Base-by-base conservation (phyloP, 345 rosid genomes). In the Chamaenerion angustifolium region DNA sequence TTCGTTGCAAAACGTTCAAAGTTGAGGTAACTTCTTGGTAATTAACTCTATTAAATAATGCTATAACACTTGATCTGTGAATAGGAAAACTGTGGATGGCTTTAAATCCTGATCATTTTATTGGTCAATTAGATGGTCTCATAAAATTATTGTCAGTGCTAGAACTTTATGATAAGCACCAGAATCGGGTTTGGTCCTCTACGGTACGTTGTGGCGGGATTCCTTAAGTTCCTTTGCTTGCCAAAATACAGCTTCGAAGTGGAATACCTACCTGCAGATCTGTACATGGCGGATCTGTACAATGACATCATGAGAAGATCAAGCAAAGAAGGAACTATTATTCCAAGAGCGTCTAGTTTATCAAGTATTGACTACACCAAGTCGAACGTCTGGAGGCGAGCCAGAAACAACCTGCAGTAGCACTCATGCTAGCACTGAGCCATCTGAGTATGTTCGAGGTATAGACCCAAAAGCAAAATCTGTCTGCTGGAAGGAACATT, bases 341-440 rank as follows among this genome's bases (percentile, higher is more conserved):
- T 92, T 48, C 98, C 98, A 16, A 82, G 93, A 70, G 98, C 96
- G 46, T 87, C 98, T 37, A 92, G 98, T 76, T 71, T 87, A 66
- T 82, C 96, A 37, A 92, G 96, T 68, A 87, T 92, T 14, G 96
- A 92, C 74, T 92, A 80, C 89, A 49, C 95, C 89, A 14, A 77
- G 85, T 35, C 68, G 76, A 54, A 72, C 76, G 74, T 78, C 85
- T 70, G 93, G 73, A 42, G 95, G 89, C 42, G 96, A 87, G 49
- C 54, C 82, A 46, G 98, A 82, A 62, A 63, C 77, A 40, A 80
- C 76, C 11, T 63, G 76, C 68, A 66, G 81, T 68, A 81, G 82
- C 68, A 74, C 82, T 65, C 88, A 76, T 60, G 94, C 95, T 48
- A 75, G 83, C 71, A 66, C 83, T 0, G 96, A 92, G 58, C 94